Evolutionary conservation across 2,329 filamentous ascomycete genomes (phyloP).

Genomic region (Hypoxylon rubiginosum): DNA sequence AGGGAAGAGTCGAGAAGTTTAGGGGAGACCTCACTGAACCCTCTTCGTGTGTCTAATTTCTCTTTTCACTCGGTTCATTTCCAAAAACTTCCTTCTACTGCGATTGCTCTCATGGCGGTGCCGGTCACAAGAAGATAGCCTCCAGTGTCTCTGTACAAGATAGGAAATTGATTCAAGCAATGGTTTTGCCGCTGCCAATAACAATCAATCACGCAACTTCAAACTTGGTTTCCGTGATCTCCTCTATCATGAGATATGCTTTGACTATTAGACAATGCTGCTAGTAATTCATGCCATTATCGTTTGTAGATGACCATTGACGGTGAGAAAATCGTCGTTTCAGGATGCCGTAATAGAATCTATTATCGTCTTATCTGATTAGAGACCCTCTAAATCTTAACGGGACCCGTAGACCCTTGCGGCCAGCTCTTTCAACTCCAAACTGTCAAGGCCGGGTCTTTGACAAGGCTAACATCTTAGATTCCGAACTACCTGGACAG

Average conservation of each 20-base stretch:
- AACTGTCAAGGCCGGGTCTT: background rate
- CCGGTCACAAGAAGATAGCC: constrained; percentile 50
- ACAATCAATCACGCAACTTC: background rate
- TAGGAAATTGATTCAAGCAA: constrained; percentile 45
- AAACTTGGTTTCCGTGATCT: background rate
- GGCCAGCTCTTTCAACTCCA: background rate
- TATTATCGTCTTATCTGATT: background rate
- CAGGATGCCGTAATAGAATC: background rate
- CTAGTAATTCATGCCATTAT: background rate
- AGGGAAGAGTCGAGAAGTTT: constrained; percentile 12
- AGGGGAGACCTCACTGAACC: constrained; percentile 28
- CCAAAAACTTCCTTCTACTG: constrained; percentile 43
- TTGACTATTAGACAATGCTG: background rate
- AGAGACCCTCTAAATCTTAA: background rate
- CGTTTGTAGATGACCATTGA: background rate
- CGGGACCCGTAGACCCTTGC: background rate
- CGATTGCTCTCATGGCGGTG: constrained; percentile 48
- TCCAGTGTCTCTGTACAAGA: constrained; percentile 48
- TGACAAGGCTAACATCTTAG: background rate
- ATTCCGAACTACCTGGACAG: background rate
- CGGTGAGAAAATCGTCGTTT: background rate
- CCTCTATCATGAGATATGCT: background rate
- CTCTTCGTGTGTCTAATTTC: constrained; percentile 57
- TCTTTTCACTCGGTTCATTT: constrained; percentile 49
- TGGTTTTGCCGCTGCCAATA: constrained; percentile 46